Evolutionary conservation across 176 grass and related monocot genomes (phyloP).

Genomic region (Oryza meridionalis): DNA sequence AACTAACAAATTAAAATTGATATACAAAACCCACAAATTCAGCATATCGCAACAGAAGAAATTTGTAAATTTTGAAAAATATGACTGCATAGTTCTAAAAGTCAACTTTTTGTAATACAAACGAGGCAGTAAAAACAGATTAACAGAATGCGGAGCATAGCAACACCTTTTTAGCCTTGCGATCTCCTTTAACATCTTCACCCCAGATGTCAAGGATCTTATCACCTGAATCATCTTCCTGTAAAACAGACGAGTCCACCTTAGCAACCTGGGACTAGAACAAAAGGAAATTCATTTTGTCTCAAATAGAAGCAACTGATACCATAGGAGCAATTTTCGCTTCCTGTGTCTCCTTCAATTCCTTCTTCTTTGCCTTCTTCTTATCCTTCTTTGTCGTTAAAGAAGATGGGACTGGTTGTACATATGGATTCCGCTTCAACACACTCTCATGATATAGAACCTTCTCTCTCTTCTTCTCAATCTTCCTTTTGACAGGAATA

Average conservation of each 20-base stretch:
- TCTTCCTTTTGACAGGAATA: conserved; percentile 75
- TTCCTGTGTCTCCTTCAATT: conserved; percentile 19
- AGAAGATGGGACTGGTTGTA: conserved; percentile 78
- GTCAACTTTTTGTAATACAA: background rate
- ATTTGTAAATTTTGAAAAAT: background rate
- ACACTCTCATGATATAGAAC: conserved; percentile 77
- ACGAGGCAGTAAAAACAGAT: background rate
- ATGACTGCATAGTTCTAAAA: background rate
- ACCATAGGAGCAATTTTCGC: conserved; percentile 49
- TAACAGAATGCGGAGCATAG: background rate
- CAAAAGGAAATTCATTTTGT: background rate
- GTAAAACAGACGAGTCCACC: background rate
- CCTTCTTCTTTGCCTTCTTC: conserved; percentile 51
- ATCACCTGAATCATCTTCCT: conserved; percentile 52
- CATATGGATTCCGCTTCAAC: conserved; percentile 72
- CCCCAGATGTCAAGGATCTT: conserved; percentile 74
- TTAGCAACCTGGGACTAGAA: conserved; percentile 26
- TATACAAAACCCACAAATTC: background rate
- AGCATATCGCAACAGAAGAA: conserved; percentile 7
- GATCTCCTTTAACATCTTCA: conserved; percentile 33
- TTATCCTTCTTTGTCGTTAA: conserved; percentile 58
- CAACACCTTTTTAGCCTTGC: conserved; percentile 62
- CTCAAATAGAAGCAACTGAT: conserved; percentile 8
- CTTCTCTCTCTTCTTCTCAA: conserved; percentile 80
- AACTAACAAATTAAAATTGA: background rate